A percentile compares a stretch with the other conserved stretches of the same genome.
These are phyloP conservation scores for Silene latifolia DNA, from an alignment of 148 eudicot genomes.

Conservation along the genomic window DNA sequence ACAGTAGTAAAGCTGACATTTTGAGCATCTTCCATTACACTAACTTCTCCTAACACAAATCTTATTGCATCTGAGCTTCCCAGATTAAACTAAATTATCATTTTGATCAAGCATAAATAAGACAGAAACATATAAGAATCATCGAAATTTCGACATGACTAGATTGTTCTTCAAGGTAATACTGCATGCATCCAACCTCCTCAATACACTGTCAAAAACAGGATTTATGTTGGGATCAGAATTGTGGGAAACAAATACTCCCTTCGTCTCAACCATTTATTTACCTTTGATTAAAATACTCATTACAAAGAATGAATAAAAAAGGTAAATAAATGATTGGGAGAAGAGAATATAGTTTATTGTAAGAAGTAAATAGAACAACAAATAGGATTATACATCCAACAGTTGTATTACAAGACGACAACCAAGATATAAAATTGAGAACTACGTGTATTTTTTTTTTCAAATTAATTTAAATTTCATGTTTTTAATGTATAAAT, in stretches of 20 bases:
- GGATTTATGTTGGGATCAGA: not conserved
- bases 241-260: not conserved
- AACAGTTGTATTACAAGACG: too few relatives aligned
- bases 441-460: too few relatives aligned
- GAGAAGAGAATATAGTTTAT: too few relatives aligned
- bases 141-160: not conserved
- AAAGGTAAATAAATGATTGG: too few relatives aligned
- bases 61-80: too few relatives aligned
- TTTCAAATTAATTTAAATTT: too few relatives aligned
- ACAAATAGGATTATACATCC: too few relatives aligned
- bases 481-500: too few relatives aligned
- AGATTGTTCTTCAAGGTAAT: not conserved
- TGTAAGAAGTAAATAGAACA: too few relatives aligned
- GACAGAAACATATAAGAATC: not conserved
- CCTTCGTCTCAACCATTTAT: too few relatives aligned
- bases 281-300: not conserved
- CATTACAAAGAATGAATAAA: not conserved
- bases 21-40: conserved; percentile 16
- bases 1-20: conserved; percentile 29
- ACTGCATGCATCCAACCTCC: not conserved
- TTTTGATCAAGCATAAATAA: not conserved
- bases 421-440: not conserved
- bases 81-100: too few relatives aligned
- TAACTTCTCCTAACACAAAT: not conserved
- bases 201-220: not conserved